Percentiles rank a stretch among this genome's conserved stretches.
These are phyloP conservation scores for Trametes villosa DNA, from an alignment of 768 basidiomycete species.

Conservation along the genomic window DNA sequence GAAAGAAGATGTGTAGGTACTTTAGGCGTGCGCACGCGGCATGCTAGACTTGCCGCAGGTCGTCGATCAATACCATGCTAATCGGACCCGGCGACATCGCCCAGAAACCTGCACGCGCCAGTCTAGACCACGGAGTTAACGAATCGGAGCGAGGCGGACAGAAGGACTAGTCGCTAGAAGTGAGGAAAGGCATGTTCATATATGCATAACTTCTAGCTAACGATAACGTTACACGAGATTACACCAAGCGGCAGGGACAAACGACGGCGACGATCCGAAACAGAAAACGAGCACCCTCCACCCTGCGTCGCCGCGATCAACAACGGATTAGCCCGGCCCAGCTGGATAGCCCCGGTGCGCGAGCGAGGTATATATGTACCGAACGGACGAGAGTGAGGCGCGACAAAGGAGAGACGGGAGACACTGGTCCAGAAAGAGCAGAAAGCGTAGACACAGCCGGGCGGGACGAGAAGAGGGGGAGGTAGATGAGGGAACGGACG, in stretches of 20 bases:
- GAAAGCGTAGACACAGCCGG: constrained; percentile 8
- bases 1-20: too few species aligned
- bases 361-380: constrained; percentile 21
- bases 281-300: neutral
- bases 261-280: neutral
- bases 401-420: constrained; percentile 9
- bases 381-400: constrained; percentile 4
- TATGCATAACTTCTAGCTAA: constrained; percentile 23
- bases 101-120: too few species aligned
- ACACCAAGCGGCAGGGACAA: constrained; percentile 7
- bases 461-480: neutral
- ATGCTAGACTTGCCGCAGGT: too few species aligned
- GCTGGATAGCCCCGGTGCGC: constrained; percentile 10
- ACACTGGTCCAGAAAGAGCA: constrained; percentile 8
- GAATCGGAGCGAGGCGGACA: too few species aligned
- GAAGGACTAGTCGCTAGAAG: too few species aligned
- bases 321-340: constrained; percentile 15
- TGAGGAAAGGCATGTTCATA: constrained; percentile 16
- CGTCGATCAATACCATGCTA: too few species aligned
- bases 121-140: too few species aligned
- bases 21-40: too few species aligned
- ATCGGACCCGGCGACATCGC: too few species aligned
- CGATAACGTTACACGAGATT: constrained; percentile 21
- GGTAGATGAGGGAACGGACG: constrained; percentile 1
- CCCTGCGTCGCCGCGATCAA: constrained; percentile 7